A percentile compares a stretch with the other conserved stretches of the same genome.
Conservation (phyloP, 2,329 filamentous ascomycete genomes). For the Fusarium avenaceum region DNA sequence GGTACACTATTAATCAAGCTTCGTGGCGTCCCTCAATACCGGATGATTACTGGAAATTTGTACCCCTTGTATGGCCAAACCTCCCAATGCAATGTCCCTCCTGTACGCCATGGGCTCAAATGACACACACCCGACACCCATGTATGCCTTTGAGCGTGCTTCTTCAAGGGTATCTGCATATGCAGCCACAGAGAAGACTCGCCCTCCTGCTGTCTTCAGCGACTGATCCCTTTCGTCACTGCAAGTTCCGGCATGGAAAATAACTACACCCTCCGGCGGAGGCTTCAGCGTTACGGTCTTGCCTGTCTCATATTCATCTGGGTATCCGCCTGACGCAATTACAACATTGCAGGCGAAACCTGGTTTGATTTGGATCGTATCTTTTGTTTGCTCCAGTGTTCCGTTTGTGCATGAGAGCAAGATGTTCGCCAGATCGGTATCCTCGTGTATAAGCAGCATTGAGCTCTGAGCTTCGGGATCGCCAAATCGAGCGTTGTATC, state of each 20-base stretch:
- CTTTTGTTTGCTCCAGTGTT: conserved; percentile 73
- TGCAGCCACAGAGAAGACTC: conserved; percentile 87
- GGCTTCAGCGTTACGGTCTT: conserved; percentile 59
- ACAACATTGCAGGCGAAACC: conserved; percentile 86
- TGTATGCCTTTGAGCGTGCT: conserved; percentile 84
- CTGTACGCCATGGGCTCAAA: conserved; percentile 89
- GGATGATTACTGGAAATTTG: not conserved
- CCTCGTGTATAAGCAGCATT: conserved; percentile 77
- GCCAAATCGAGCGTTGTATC: conserved; percentile 92
- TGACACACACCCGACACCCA: conserved; percentile 74
- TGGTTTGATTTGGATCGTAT: conserved; percentile 71
- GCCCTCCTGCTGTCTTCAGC: conserved; percentile 80
- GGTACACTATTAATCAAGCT: too few relatives aligned
- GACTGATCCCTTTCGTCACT: conserved; percentile 62
- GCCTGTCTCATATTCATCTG: conserved; percentile 82
- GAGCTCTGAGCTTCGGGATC: conserved; percentile 90
- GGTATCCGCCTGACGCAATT: conserved; percentile 87
- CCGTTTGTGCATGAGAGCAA: conserved; percentile 84
- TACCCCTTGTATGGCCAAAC: not conserved
- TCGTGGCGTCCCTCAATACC: too few relatives aligned
- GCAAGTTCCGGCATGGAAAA: conserved; percentile 89
- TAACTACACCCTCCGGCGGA: conserved; percentile 66
- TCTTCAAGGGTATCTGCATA: conserved; percentile 75
- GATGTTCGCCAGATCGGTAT: conserved; percentile 85
- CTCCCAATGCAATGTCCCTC: conserved; percentile 81